Evolutionary conservation across 2,329 filamentous ascomycete species (phyloP), one percentile per base, ranked within the genome.

Genomic region (Paecilomyces dactylethromorphus): DNA sequence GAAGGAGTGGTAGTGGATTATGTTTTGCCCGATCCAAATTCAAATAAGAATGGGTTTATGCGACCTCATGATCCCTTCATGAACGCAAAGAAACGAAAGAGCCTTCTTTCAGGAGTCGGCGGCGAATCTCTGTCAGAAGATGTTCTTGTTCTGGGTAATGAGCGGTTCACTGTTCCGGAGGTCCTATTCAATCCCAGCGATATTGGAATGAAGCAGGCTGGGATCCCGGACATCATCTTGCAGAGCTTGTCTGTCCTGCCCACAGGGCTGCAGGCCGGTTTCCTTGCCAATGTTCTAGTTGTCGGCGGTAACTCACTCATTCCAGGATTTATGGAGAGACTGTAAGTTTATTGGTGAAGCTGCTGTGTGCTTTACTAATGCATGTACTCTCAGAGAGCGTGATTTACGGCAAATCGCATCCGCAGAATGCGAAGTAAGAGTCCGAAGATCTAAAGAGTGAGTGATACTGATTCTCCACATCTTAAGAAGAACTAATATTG

Each of bases 81-180:
- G 31, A 82, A 87, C 50, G 82, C 84, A 0, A 73, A 77, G 63
- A 74, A 76, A 63, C 77, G 80, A 69, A 79, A 79, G 63, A 73
- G 77, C 31, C 68, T 81, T 5, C 76, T 78, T 10, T 74, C 82
- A 15, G 71, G 78, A n/a, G 72, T 74, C 18, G 74, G 70, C 75
- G 77, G 68, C 71, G 77, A 56, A 68, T 79, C 76, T 51, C 74
- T 74, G 11, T 80, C 81, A 24, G 93, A 97, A 71, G 92, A 97
- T 71, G 81, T 92, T 13, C 77, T 99, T 63, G 91, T 92, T 0
- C 80, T 99, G 10, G 88, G 91, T 3, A 97, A 97, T 73, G 94
- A 99, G 76, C 85, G 93, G 53, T 99, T 99, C 70, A 81, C 86
- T 1, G 88, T 96, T 0, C 93, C 94, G 0, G 94, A 99, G 71